Percentiles rank a stretch among this genome's conserved stretches.
Evolutionary conservation across 768 basidiomycete genomes (phyloP).

Genomic region (Cystobasidium onofrii): DNA sequence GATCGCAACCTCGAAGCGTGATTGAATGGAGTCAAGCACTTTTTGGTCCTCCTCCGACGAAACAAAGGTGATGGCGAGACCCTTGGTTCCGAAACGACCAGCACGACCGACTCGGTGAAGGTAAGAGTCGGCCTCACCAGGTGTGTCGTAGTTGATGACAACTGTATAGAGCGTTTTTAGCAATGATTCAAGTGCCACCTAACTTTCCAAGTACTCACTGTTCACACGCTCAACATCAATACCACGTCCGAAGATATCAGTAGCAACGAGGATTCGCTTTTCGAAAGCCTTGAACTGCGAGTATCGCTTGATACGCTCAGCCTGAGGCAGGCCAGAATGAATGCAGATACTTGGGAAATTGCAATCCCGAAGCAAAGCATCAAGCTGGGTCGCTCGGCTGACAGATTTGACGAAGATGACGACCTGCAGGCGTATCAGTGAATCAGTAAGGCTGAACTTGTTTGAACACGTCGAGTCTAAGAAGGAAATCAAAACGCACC

Average conservation of each 20-base stretch:
- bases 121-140: slow-evolving; percentile 94
- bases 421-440: slow-evolving; percentile 56
- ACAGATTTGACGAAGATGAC: slow-evolving; percentile 99
- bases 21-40: slow-evolving; percentile 90
- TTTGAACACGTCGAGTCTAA: no score
- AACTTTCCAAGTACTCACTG: slow-evolving; percentile 45
- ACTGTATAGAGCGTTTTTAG: slow-evolving; percentile 44
- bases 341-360: slow-evolving; percentile 98
- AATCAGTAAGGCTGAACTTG: no score
- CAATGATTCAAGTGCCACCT: neutral
- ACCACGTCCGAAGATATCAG: slow-evolving; percentile 97
- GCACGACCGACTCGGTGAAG: slow-evolving; percentile 98
- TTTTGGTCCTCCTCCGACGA: slow-evolving; percentile 84
- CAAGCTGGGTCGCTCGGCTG: slow-evolving; percentile 87
- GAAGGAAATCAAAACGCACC: no score
- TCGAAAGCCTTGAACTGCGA: slow-evolving; percentile 98
- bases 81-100: slow-evolving; percentile 98
- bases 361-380: slow-evolving; percentile 90
- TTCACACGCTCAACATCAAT: slow-evolving; percentile 99
- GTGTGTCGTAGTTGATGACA: slow-evolving; percentile 97
- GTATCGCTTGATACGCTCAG: slow-evolving; percentile 92
- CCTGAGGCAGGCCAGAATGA: slow-evolving; percentile 86
- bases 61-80: slow-evolving; percentile 94
- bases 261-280: slow-evolving; percentile 96
- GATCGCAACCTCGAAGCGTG: slow-evolving; percentile 93